Base-by-base conservation (phyloP, 352 stramenopile species). In the Phytopythium vexans region DNA sequence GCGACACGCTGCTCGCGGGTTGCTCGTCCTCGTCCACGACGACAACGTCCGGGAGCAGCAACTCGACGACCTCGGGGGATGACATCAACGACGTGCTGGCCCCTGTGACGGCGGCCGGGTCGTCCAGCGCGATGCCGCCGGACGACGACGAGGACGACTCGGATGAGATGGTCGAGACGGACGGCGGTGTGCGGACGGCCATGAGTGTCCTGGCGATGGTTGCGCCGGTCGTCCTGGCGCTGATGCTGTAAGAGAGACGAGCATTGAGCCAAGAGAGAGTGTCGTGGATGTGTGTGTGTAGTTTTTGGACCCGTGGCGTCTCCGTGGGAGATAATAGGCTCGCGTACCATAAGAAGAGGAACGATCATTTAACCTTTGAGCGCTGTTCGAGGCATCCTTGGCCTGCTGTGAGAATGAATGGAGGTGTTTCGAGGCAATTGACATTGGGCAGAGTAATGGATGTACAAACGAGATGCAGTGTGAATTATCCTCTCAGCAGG, bases 61-160 rank as follows among this genome's bases (percentile, higher is more conserved):
- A 65, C 43, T 62, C 53, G 8, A 68, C 62, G 3, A 64, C 65
- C 35, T 44, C 15, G 11, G 72, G 62, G 0, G 64, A 64, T 31
- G 60, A 62, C 15, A 21, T 67, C 15, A 57, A 62, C 33, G 66
- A 69, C 51, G 65, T 67, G 27, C 60, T 77, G 21, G 69, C 69
- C 1, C 75, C 70, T 3, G 69, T 80, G 11, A 41, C 51, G 3
- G 62, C 70, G 32, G 70, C 58, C 0, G 46, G 41, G 0, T 39
- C 59, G 0, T 49, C 60, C 1, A 56, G 52, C 33, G 60, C 38
- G 1, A 56, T 67, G 32, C 76, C 74, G 0, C 56, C 60, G 12
- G 75, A 88, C 58, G 73, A 85, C 33, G 71, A 88, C 38, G 77
- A 87, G 46, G 69, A 90, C 56, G 74, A 86, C 45, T 64, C 53